Conservation (phyloP, 352 stramenopile species). For the Globisporangium acanthophoron region DNA sequence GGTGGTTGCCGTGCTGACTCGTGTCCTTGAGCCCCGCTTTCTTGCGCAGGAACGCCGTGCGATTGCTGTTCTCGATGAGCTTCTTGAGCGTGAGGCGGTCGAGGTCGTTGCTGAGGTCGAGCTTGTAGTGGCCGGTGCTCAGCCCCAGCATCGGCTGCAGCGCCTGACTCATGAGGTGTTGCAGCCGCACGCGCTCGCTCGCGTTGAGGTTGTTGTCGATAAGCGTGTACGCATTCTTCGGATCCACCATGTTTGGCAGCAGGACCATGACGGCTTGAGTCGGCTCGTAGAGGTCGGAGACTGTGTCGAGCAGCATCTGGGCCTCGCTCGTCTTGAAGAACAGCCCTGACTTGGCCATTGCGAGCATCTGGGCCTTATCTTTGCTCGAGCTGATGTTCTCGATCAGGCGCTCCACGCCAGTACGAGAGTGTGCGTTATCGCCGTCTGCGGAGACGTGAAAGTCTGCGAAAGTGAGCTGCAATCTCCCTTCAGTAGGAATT, state of each 20-base stretch:
- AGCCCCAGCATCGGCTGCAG: slow-evolving; percentile 62
- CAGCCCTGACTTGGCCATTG: slow-evolving; percentile 72
- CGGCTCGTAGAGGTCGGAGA: slow-evolving; percentile 56
- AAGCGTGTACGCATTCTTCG: slow-evolving; percentile 49
- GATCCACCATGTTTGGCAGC: slow-evolving; percentile 71
- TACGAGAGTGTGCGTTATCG: slow-evolving; percentile 64
- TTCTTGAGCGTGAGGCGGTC: slow-evolving; percentile 67
- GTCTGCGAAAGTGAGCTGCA: slow-evolving; percentile 72
- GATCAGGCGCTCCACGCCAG: slow-evolving; percentile 62
- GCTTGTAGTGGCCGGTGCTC: slow-evolving; percentile 53
- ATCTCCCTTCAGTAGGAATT: slow-evolving; percentile 49
- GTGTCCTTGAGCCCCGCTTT: slow-evolving; percentile 62
- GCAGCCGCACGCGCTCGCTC: slow-evolving; percentile 42
- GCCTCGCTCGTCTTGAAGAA: slow-evolving; percentile 63
- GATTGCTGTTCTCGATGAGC: slow-evolving; percentile 73
- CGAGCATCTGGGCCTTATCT: slow-evolving; percentile 76
- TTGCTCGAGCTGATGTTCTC: slow-evolving; percentile 73
- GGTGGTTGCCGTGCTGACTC: slow-evolving; percentile 65
- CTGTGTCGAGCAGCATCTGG: slow-evolving; percentile 60
- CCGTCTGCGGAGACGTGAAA: slow-evolving; percentile 64
- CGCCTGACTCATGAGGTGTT: slow-evolving; percentile 58
- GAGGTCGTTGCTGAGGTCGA: slow-evolving; percentile 61
- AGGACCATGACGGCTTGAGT: slow-evolving; percentile 58
- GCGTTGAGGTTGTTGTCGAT: slow-evolving; percentile 62
- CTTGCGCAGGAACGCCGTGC: slow-evolving; percentile 66